Evolutionary conservation across 441 rosid genomes (phyloP), one percentile per base, ranked within the genome.

Genomic region (Brassica balearica): DNA sequence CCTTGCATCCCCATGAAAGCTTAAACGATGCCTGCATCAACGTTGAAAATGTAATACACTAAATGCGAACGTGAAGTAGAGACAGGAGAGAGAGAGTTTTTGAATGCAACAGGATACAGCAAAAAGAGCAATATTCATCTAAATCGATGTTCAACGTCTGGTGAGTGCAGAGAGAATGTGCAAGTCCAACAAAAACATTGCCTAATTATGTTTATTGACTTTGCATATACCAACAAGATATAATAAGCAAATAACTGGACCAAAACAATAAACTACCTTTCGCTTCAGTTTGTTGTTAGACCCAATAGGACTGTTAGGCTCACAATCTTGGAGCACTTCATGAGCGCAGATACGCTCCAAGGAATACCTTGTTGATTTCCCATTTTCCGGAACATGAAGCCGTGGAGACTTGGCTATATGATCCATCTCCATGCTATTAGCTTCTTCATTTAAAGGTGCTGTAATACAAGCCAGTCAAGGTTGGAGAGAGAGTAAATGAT

Each of bases 1-100:
- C 97, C 78, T 92, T 91, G 88, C 94, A 92, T 48, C 91, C 82
- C 99, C 99, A 96, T 69, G 97, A 86, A 73, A 96, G 99, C 71
- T 96, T 96, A 82, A 96, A 96, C 17, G 98, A 90, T 77, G 99
- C 99, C 99, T 96, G 88, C 76, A 69, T 7, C 6, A 32, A 46
- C 29, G 73, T 70, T 22, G 17, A 36, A 1, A 19, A 38, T 32
- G 43, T 7, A 63, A 32, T 6, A 77, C 36, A 22, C 12, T n/a
- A 51, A 0, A 3, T 0, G 2, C 23, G 25, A 64, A 1, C 4
- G 15, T 20, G 55, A 46, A 5, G 17, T 20, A 29, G 19, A n/a
- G 19, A n/a, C 38, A 78, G 15, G 43, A 34, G 6, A n/a, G 6
- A n/a, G 51, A 56, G 14, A 32, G 8, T 32, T 29, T 25, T 69